Base-by-base conservation (phyloP, 75 land plant genomes). In the Isoetes taiwanensis region DNA sequence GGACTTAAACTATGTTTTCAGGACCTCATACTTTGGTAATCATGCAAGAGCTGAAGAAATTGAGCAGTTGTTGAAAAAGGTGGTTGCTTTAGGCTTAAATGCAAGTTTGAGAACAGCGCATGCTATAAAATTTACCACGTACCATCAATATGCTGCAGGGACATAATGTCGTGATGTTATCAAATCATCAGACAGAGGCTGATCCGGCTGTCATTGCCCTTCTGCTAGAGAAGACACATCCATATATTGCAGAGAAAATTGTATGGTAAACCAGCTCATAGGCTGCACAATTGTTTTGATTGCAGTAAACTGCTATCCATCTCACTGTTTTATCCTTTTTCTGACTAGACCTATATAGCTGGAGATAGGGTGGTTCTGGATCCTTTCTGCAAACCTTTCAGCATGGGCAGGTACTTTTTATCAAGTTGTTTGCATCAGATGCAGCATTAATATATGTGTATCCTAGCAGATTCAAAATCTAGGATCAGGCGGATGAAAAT, bases 151-250 rank as follows among this genome's bases (percentile, higher is more conserved):
- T 24, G 2, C 16, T 32, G 56, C 81, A 91, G 98, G 98, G 98
- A 27, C 79, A 93, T 61, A 93, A 93, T 61, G 67, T 87, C 10
- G 63, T 93, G 2, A 41, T 93, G 52, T 61, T 93, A 0, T 77
- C 98, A 26, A 93, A 93, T 61, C 98, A 93, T 62, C 98, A 93
- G 61, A 87, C 86, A n/a, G 98, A 93, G 76, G 98, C 95, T 42
- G 98, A 93, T 67, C 98, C 98, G 52, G 98, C 98, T 20, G 59
- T 84, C 32, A 87, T 93, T 58, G 77, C 98, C 1, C 71, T 93
- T 53, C 60, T 84, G 64, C 78, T 93, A 52, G 95, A 93, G 54
- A 28, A 42, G 27, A 76, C 71, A 28, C 66, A 80, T 68, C 79
- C 83, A 14, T 46, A 62, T 61, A 39, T 93, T 65, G 78, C 95